Percentiles rank a stretch among this genome's conserved stretches.
Conservation (phyloP, 148 eudicot species). For the Silene conica region DNA sequence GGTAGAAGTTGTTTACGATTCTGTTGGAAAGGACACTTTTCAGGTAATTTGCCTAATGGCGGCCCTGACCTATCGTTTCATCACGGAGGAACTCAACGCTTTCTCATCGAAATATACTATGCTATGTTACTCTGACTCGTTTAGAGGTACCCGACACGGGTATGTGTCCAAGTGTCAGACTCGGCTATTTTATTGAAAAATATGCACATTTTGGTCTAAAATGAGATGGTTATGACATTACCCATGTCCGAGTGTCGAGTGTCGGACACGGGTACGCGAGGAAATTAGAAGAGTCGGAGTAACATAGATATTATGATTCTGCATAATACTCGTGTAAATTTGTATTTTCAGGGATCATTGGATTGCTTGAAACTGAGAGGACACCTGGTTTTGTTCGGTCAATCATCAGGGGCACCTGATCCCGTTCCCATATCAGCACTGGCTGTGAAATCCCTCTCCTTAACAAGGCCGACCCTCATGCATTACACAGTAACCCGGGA, state of each 20-base stretch:
- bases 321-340: too few relatives aligned
- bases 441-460: conserved; percentile 57
- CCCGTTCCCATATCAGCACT: conserved; percentile 65
- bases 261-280: too few relatives aligned
- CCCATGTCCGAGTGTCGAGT: too few relatives aligned
- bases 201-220: too few relatives aligned
- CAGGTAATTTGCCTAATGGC: conserved; percentile 50
- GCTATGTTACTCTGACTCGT: too few relatives aligned
- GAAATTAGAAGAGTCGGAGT: too few relatives aligned
- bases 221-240: too few relatives aligned
- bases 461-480: conserved; percentile 60
- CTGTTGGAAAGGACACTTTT: conserved; percentile 83
- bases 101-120: too few relatives aligned
- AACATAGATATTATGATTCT: too few relatives aligned
- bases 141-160: too few relatives aligned
- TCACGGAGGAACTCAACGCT: background rate
- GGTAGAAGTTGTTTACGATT: conserved; percentile 85
- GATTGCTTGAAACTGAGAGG: conserved; percentile 73
- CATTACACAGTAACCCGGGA: conserved; percentile 56
- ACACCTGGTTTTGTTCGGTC: conserved; percentile 67
- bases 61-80: background rate
- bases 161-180: too few relatives aligned
- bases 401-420: conserved; percentile 70
- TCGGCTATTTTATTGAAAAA: too few relatives aligned
- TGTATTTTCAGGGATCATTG: conserved; percentile 60